Percentiles rank a stretch among this genome's conserved stretches.
phyloP scores from a whole-genome alignment of 139 green algal species.

The Chlorella sp. region DNA sequence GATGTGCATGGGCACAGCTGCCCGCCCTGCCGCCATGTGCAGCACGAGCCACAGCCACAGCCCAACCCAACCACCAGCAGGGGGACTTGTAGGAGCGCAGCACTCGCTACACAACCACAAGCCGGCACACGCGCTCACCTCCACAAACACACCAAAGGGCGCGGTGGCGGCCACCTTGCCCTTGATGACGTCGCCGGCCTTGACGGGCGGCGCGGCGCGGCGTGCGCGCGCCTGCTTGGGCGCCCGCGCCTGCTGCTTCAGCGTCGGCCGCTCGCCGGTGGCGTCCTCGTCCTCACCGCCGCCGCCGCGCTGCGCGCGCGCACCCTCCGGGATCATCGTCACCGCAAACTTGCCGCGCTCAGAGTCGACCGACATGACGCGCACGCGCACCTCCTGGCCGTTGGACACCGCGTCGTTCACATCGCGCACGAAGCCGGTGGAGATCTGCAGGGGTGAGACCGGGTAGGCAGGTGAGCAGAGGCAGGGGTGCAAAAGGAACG shows the following conservation, averaged over 20 bases:
- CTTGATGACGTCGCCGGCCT: conserved; percentile 60
- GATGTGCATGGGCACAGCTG: too few species aligned
- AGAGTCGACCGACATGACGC: conserved; percentile 65
- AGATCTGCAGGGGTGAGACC: conserved; percentile 4
- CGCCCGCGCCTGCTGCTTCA: conserved; percentile 22
- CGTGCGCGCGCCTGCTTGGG: not conserved
- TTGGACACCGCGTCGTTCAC: conserved; percentile 59
- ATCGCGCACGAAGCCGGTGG: conserved; percentile 64
- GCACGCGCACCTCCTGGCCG: conserved; percentile 57
- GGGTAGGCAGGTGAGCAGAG: not conserved
- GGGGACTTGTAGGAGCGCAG: too few species aligned
- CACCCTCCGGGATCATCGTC: conserved; percentile 58
- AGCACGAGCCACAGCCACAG: too few species aligned
- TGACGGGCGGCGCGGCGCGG: conserved; percentile 38
- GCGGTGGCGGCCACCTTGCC: conserved; percentile 60
- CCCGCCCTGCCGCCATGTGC: too few species aligned
- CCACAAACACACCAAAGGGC: conserved; percentile 78
- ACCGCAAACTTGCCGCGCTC: conserved; percentile 59
- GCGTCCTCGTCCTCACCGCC: conserved; percentile 28
- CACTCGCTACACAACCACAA: too few species aligned
- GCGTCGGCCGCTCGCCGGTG: not conserved
- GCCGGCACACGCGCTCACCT: too few species aligned
- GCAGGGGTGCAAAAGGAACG: too few species aligned
- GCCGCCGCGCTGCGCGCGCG: conserved; percentile 49
- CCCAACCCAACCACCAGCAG: too few species aligned